phyloP scores from a whole-genome alignment of 495 filamentous ascomycete species.

The Aspergillus kassunensis region DNA sequence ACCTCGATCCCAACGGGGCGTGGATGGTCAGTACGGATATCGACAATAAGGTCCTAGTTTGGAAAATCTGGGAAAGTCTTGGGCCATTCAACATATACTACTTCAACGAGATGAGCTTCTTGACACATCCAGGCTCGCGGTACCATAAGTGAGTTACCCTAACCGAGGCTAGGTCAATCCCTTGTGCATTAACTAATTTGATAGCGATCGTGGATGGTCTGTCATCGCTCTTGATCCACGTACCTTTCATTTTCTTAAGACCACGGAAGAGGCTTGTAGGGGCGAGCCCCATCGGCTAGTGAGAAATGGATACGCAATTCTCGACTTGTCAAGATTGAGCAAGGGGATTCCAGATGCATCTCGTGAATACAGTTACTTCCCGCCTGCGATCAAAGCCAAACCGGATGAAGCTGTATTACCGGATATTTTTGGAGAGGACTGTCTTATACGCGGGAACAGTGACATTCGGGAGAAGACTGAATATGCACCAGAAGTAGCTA shows the following conservation, averaged over 20 bases:
- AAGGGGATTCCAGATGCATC: slow-evolving; percentile 25
- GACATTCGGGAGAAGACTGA: neutral
- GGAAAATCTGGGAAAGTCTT: slow-evolving; percentile 58
- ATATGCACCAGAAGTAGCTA: neutral
- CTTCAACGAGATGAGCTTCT: slow-evolving; percentile 23
- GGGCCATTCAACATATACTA: slow-evolving; percentile 26
- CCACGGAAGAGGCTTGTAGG: slow-evolving; percentile 41
- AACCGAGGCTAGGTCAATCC: too few species aligned
- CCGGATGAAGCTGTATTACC: slow-evolving; percentile 22
- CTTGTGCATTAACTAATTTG: slow-evolving; percentile 7
- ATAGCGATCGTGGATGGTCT: slow-evolving; percentile 42
- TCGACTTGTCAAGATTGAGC: slow-evolving; percentile 30
- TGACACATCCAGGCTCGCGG: slow-evolving; percentile 15
- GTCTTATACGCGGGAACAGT: slow-evolving; percentile 12
- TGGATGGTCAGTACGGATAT: slow-evolving; percentile 78
- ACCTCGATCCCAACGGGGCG: slow-evolving; percentile 56
- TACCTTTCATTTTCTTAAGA: slow-evolving; percentile 34
- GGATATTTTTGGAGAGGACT: slow-evolving; percentile 32
- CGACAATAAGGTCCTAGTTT: slow-evolving; percentile 56
- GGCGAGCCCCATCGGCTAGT: slow-evolving; percentile 27
- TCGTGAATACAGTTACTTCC: slow-evolving; percentile 26
- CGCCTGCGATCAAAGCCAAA: slow-evolving; percentile 18
- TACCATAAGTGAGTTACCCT: slow-evolving; percentile 23
- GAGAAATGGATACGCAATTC: slow-evolving; percentile 17
- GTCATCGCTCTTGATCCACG: slow-evolving; percentile 49